Evolutionary conservation across 805 yeast species (phyloP).

Genomic region (Metschnikowia reukaufii): DNA sequence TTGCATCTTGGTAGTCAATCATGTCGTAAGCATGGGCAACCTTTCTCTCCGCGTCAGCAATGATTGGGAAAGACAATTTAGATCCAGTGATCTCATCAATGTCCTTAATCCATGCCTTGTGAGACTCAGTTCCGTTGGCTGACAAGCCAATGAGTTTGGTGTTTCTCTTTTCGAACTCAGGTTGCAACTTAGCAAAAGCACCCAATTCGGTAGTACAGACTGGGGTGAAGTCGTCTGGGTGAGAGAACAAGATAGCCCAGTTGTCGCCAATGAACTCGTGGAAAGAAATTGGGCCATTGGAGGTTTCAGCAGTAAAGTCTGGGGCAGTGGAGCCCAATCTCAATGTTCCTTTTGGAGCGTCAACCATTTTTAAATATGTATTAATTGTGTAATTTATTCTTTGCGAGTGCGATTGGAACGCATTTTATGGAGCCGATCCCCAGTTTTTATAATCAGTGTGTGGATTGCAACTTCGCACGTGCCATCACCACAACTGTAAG

Average conservation of each 20-base stretch:
- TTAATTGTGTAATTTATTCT: background rate
- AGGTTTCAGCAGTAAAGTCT: constrained; percentile 79
- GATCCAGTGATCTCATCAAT: constrained; percentile 83
- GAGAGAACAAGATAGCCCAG: constrained; percentile 89
- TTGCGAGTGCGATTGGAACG: background rate
- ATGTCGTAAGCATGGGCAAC: constrained; percentile 82
- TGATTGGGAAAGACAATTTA: constrained; percentile 81
- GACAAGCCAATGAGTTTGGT: constrained; percentile 89
- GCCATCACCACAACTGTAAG: constrained; percentile 15
- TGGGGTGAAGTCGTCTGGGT: constrained; percentile 96
- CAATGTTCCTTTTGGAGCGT: constrained; percentile 27
- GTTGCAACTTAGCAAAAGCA: constrained; percentile 85
- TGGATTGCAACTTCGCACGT: constrained; percentile 25
- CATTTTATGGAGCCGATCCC: background rate
- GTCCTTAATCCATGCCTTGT: constrained; percentile 85
- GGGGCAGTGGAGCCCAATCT: constrained; percentile 88
- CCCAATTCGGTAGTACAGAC: constrained; percentile 96
- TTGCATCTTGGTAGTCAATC: constrained; percentile 84
- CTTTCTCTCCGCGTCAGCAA: constrained; percentile 83
- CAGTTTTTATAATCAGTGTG: background rate
- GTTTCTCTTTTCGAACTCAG: constrained; percentile 81
- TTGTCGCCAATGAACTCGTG: constrained; percentile 82
- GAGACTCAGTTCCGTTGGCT: constrained; percentile 78
- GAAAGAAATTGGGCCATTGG: constrained; percentile 81
- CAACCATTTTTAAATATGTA: constrained; percentile 11